A percentile compares a stretch with the other conserved stretches of the same genome.
phyloP scores from a whole-genome alignment of 805 yeast species.

The Candida nanaspora region DNA sequence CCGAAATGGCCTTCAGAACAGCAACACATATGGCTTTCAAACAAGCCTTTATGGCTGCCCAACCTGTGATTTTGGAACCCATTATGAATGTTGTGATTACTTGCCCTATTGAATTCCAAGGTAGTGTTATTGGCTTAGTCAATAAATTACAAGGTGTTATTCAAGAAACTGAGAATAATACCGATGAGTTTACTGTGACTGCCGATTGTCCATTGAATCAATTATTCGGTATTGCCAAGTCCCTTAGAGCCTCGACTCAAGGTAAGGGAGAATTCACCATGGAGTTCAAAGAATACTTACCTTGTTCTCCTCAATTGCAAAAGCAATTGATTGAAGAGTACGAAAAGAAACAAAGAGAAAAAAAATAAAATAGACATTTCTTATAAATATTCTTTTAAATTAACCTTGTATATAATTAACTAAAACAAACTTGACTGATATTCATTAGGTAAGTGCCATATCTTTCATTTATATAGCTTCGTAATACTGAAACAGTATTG shows the following conservation, averaged over 20 bases:
- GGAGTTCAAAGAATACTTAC: slow-evolving; percentile 90
- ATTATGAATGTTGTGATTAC: slow-evolving; percentile 90
- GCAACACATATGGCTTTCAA: slow-evolving; percentile 91
- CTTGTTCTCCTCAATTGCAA: slow-evolving; percentile 86
- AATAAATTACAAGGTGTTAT: slow-evolving; percentile 91
- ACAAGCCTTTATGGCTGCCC: slow-evolving; percentile 77
- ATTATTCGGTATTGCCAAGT: slow-evolving; percentile 94
- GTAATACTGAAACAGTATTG: no score
- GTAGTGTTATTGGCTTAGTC: slow-evolving; percentile 80
- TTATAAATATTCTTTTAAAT: background rate
- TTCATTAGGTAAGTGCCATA: no score
- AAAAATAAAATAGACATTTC: slow-evolving; percentile 6
- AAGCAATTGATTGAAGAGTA: slow-evolving; percentile 82
- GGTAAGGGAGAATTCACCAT: slow-evolving; percentile 98
- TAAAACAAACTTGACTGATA: no score
- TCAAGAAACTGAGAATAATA: slow-evolving; percentile 87
- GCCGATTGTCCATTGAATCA: slow-evolving; percentile 96
- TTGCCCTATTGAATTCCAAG: slow-evolving; percentile 96
- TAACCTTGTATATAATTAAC: background rate
- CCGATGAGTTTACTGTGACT: slow-evolving; percentile 86
- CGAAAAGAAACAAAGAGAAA: slow-evolving; percentile 61
- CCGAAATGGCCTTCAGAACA: slow-evolving; percentile 89
- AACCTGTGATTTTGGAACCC: slow-evolving; percentile 91
- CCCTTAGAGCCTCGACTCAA: slow-evolving; percentile 92
- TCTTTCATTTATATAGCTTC: no score